phyloP scores from a whole-genome alignment of 139 green algal genomes.

The Coccomyxa sp. region DNA sequence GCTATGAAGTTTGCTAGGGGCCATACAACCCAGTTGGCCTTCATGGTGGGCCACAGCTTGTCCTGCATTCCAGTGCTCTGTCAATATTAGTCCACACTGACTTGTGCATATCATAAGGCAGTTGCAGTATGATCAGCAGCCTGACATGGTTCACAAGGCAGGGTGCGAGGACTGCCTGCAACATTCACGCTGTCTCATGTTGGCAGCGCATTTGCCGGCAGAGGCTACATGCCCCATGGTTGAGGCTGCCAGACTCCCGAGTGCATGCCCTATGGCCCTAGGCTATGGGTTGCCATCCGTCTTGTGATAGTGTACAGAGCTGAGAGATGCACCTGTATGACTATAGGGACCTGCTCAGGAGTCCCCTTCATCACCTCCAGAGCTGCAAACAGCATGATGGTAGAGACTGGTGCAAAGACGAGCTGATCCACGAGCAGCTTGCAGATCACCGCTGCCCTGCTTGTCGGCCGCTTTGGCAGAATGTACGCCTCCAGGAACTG shows the following conservation, averaged over 20 bases:
- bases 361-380: background rate
- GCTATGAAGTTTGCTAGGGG: conserved; percentile 2
- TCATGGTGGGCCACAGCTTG: conserved; percentile 3
- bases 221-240: too few species aligned
- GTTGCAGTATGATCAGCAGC: too few species aligned
- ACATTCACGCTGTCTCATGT: too few species aligned
- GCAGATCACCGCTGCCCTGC: background rate
- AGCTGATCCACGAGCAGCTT: conserved; percentile 2
- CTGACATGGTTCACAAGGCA: too few species aligned
- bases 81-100: too few species aligned
- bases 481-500: background rate
- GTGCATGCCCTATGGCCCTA: too few species aligned
- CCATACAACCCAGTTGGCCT: conserved; percentile 10
- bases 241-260: too few species aligned
- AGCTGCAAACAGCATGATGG: background rate
- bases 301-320: too few species aligned
- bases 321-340: conserved; percentile 2
- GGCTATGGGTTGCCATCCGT: too few species aligned
- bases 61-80: background rate
- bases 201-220: too few species aligned
- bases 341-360: background rate
- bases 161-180: too few species aligned
- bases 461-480: background rate
- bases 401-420: background rate
- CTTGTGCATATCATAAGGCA: too few species aligned